A percentile compares a stretch with the other conserved stretches of the same genome.
Conservation (phyloP, 2,329 filamentous ascomycete species). For the Xylariaceae sp. region DNA sequence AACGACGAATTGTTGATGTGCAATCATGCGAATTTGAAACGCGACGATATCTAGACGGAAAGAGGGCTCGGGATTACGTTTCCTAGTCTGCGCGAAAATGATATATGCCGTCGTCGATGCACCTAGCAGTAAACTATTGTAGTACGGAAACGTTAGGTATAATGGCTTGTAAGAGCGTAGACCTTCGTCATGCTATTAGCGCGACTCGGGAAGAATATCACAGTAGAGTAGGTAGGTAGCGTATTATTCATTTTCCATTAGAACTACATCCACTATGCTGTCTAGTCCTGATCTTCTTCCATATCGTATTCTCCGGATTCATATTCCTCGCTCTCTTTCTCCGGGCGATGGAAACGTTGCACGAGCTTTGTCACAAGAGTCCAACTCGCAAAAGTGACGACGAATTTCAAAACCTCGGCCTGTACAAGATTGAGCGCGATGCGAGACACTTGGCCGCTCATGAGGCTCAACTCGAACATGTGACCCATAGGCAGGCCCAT, state of each 20-base stretch:
- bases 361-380: conserved; percentile 36
- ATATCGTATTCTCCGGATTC: not conserved
- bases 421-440: conserved; percentile 43
- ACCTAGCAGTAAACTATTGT: not conserved
- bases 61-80: too few species aligned
- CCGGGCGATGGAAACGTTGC: conserved; percentile 38
- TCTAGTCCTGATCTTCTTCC: not conserved
- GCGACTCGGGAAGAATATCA: not conserved
- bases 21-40: too few species aligned
- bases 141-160: not conserved
- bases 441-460: conserved; percentile 37
- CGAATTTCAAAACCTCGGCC: conserved; percentile 42
- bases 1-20: too few species aligned
- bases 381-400: conserved; percentile 44
- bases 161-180: not conserved
- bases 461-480: conserved; percentile 37
- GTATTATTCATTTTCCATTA: too few species aligned
- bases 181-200: not conserved
- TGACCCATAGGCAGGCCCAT: conserved; percentile 36
- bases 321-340: conserved; percentile 40
- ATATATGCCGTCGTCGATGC: not conserved
- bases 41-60: too few species aligned
- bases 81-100: not conserved
- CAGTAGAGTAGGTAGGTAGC: too few species aligned
- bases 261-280: not conserved